Conservation (phyloP, 2,329 filamentous ascomycete genomes). For the Drechslerella stenobrocha region DNA sequence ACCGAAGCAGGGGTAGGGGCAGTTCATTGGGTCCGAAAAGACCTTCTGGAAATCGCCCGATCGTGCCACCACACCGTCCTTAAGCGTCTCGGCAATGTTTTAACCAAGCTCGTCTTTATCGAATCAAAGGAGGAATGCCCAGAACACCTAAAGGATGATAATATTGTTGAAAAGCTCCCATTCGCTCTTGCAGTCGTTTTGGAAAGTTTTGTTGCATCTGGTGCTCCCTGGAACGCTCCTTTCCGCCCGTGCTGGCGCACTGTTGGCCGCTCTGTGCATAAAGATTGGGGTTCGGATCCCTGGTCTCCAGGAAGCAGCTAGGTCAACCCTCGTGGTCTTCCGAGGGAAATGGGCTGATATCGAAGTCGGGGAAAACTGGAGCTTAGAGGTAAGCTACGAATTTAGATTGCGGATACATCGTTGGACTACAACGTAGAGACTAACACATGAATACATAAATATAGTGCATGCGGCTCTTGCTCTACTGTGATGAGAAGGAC, state of each 20-base stretch:
- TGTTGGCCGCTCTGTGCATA: conserved; percentile 60
- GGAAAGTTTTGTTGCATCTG: conserved; percentile 60
- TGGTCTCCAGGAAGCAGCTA: conserved; percentile 57
- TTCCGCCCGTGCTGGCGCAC: conserved; percentile 57
- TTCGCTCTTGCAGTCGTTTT: conserved; percentile 59
- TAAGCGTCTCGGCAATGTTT: conserved; percentile 58
- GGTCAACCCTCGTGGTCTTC: conserved; percentile 57
- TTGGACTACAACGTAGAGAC: not conserved
- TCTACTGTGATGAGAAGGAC: conserved; percentile 59
- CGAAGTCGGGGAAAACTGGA: conserved; percentile 61
- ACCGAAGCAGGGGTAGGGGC: conserved; percentile 56
- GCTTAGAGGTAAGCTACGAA: conserved; percentile 51
- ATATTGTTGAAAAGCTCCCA: conserved; percentile 58
- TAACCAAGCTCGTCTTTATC: conserved; percentile 59
- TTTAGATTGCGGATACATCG: conserved; percentile 55
- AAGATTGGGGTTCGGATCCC: conserved; percentile 58
- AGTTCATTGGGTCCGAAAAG: conserved; percentile 57
- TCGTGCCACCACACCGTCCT: conserved; percentile 61
- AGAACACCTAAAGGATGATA: conserved; percentile 56
- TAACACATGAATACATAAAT: conserved; percentile 49
- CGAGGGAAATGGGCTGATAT: conserved; percentile 59
- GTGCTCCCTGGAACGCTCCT: conserved; percentile 61
- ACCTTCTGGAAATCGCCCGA: conserved; percentile 61
- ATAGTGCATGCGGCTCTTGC: conserved; percentile 37
- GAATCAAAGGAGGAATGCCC: conserved; percentile 57